Base-by-base conservation (phyloP, 2,329 filamentous ascomycete species). In the Hypoxylon sp. region DNA sequence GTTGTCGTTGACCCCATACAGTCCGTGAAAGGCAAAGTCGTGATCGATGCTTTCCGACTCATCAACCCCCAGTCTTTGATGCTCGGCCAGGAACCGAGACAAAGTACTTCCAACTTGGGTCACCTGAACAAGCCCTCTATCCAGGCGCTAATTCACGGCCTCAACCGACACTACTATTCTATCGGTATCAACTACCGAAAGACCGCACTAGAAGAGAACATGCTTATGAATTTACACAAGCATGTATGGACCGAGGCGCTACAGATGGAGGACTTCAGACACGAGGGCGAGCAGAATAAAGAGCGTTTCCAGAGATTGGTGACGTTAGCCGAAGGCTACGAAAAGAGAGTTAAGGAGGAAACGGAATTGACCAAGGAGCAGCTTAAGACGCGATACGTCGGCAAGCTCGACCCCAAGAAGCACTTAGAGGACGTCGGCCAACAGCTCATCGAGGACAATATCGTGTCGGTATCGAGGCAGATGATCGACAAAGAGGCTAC, bases 401-500 rank as follows among this genome's bases (percentile, higher is more conserved):
- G 96, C 82, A 99, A 99, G 85, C 90, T 98, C 64, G 96, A 99
- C 78, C 96, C 96, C 63, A 99, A 99, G 91, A 99, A 99, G 87
- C 97, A 99, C 81, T 88, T 99, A 78, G 94, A 98, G 82, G 94
- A 97, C 75, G 93, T 99, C 51, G 96, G 96, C 61, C 94, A 98
- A 82, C 91, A 97, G 80, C 88, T 98, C 72, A 98, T 99, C 77
- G 97, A 99, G 83, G 96, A 99, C 87, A 99, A 99, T 83, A 99
- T 99, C 72, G 96, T 99, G 11, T 93, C 94, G 3, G 94, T 99
- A n/a, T 97, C 94, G 72, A 88, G 95, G 80, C 96, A 98, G 82
- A 98, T 99, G 95, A 98, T 99, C 77, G 96, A 98, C 84, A 98
- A 98, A 84, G 96, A 99, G 81, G 96, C 96, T 3, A 96, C 94